Evolutionary conservation across 345 rosid genomes (phyloP), one percentile per base, ranked within the genome.

Genomic region (Carallia pectinifolia): DNA sequence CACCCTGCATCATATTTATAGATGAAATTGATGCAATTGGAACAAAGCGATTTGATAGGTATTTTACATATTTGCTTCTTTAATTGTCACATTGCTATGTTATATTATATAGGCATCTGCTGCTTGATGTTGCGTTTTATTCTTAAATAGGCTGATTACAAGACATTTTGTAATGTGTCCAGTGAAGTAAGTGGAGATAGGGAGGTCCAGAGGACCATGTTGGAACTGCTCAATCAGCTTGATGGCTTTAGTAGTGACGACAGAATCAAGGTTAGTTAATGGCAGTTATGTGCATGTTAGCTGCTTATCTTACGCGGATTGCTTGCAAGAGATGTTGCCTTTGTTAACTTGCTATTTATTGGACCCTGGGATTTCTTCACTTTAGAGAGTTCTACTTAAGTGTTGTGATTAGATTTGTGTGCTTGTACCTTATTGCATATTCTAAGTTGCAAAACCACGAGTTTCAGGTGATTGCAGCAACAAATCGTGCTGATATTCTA

Each of bases 211-310:
- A 89, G 99, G 69, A 96, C 99, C 40, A 96, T 96, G 99, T 78
- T 96, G 74, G 99, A 96, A 79, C 82, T 96, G 75, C 98, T 96
- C 62, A 92, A 96, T 73, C 99, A 96, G 81, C 99, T 96, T 56
- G 99, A 96, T 73, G 99, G 99, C 31, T 96, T 96, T 78, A 96
- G 98, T 55, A 96, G 99, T n/a, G 99, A 96, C 66, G 98, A 96
- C 33, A 86, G 96, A n/a, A 92, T 96, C 70, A 96, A 96, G 97
- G 99, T 89, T 69, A 33, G 74, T 60, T 56, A 7, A 48, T 71
- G n/a, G 52, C 2, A 6, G 15, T 56, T 8, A 61, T 27, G 33
- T 30, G 7, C 8, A 30, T 30, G 31, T 56, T 56, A 56, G 16
- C 33, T 56, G 60, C 60, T 3, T 56, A 23, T 23, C 33, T 23